Evolutionary conservation across 2,329 filamentous ascomycete genomes (phyloP), one percentile per base, ranked within the genome.

Genomic region (Rhytidhysteron rufulum): DNA sequence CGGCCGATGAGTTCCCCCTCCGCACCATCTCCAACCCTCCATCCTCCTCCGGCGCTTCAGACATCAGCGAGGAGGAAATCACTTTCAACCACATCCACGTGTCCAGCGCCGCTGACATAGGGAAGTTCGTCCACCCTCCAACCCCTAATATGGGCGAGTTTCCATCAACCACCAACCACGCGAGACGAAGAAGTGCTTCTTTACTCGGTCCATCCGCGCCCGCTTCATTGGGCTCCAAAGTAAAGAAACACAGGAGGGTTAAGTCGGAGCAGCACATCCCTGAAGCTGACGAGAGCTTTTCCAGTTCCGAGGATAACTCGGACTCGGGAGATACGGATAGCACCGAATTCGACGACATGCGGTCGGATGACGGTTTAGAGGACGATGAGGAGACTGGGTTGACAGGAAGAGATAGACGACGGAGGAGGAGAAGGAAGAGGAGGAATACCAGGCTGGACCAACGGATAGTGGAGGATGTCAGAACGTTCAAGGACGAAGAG

Each of bases 361-460:
- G 80, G 39, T 82, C 82, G 20, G 85, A 88, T 50, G 83, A 88
- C 48, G 86, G 86, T 20, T 80, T 69, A 18, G 65, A 86, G 45
- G 86, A 91, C 53, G 90, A 96, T 59, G 90, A 95, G 68, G 90
- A 96, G 73, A 87, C 86, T 2, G 90, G 89, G 1, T 72, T 96
- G 51, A 94, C 88, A 27, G 76, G 78, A 45, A 78, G 81, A 55
- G 86, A 91, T 55, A 79, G 80, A 62, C 76, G 78, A 50, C 80
- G 83, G 59, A 82, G 83, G 54, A 79, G 80, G 58, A 76, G 75
- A 54, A 79, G 80, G 67, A 80, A 80, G 66, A 75, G 77, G 64
- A 76, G 80, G 58, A 85, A 87, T 60, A 86, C 83, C 15, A 71
- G 78, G 51, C 67, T 93, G 45, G 86, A 91, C 65, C 83, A 88